Evolutionary conservation across 2,329 filamentous ascomycete genomes (phyloP).

Genomic region (Acarospora socialis): DNA sequence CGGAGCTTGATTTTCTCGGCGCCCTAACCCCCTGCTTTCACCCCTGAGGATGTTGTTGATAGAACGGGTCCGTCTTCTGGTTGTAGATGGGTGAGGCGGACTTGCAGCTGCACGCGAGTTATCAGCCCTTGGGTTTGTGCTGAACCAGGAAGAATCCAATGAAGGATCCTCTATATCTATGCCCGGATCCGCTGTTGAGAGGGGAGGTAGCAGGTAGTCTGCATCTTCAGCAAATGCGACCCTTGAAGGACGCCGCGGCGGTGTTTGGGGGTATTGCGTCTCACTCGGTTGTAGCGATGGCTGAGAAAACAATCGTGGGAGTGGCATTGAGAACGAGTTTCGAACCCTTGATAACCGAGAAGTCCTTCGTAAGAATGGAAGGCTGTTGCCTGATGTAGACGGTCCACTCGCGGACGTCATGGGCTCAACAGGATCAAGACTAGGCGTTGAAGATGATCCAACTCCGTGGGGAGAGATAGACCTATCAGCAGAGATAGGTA

Average conservation of each 20-base stretch:
- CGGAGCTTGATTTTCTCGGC: constrained; percentile 47
- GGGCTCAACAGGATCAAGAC: too few species aligned
- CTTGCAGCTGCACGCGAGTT: too few species aligned
- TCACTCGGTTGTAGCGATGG: background rate
- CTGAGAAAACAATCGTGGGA: constrained; percentile 9
- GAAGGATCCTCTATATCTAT: constrained; percentile 26
- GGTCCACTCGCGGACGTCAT: too few species aligned
- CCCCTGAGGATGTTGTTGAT: too few species aligned
- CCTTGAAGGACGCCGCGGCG: constrained; percentile 20
- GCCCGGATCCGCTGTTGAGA: constrained; percentile 26
- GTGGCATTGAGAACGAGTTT: constrained; percentile 10
- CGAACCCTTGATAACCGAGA: constrained; percentile 12
- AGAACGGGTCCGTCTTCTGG: constrained; percentile 21
- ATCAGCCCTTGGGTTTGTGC: too few species aligned
- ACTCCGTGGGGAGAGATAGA: too few species aligned
- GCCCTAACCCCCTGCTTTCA: too few species aligned
- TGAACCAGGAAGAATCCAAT: constrained; percentile 27
- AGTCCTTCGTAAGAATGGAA: too few species aligned
- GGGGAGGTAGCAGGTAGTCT: constrained; percentile 22
- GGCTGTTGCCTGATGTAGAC: too few species aligned
- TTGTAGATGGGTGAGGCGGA: too few species aligned
- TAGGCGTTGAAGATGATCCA: too few species aligned
- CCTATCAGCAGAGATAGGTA: too few species aligned
- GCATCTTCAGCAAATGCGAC: constrained; percentile 20
- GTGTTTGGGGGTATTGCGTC: constrained; percentile 9